These are phyloP conservation scores for Paecilomyces dactylethromorphus DNA, from an alignment of 2,329 filamentous ascomycete genomes.

Conservation along the genomic window DNA sequence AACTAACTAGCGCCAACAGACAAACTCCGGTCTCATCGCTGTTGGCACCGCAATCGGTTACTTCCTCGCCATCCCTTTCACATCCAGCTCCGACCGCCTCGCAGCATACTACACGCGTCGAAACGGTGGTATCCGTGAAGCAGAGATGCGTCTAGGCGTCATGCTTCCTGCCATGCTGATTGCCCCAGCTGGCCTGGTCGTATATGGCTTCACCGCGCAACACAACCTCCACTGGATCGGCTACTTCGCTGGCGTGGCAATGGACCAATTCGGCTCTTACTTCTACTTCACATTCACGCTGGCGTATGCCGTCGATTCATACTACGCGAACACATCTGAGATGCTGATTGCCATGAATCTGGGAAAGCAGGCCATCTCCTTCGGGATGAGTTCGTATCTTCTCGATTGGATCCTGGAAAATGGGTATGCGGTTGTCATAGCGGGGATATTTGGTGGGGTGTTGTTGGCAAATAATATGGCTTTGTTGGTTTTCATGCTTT, in stretches of 20 bases:
- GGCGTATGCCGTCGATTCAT: conserved; percentile 55
- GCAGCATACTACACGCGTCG: conserved; percentile 31
- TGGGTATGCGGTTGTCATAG: conserved; percentile 48
- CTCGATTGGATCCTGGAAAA: conserved; percentile 45
- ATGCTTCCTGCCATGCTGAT: conserved; percentile 23
- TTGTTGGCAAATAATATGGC: conserved; percentile 45
- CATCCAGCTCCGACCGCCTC: conserved; percentile 33
- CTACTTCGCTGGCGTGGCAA: conserved; percentile 46
- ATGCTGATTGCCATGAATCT: conserved; percentile 57
- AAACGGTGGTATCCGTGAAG: conserved; percentile 34
- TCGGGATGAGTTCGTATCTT: conserved; percentile 46
- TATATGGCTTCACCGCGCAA: conserved; percentile 26
- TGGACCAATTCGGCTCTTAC: conserved; percentile 46
- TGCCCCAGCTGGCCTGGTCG: conserved; percentile 22
- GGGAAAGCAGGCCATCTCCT: conserved; percentile 52
- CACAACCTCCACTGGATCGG: conserved; percentile 26
- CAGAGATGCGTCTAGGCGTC: conserved; percentile 35
- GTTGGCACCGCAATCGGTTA: conserved; percentile 31
- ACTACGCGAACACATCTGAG: conserved; percentile 54
- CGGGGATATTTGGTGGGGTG: conserved; percentile 45
- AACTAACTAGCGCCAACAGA: conserved; percentile 13
- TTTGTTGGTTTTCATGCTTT: conserved; percentile 45
- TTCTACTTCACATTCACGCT: conserved; percentile 55
- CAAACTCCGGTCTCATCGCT: conserved; percentile 41
- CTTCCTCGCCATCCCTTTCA: conserved; percentile 39